A percentile compares a stretch with the other conserved stretches of the same genome.
phyloP scores from a whole-genome alignment of 306 rosid species.

The Calophaca sinica region DNA sequence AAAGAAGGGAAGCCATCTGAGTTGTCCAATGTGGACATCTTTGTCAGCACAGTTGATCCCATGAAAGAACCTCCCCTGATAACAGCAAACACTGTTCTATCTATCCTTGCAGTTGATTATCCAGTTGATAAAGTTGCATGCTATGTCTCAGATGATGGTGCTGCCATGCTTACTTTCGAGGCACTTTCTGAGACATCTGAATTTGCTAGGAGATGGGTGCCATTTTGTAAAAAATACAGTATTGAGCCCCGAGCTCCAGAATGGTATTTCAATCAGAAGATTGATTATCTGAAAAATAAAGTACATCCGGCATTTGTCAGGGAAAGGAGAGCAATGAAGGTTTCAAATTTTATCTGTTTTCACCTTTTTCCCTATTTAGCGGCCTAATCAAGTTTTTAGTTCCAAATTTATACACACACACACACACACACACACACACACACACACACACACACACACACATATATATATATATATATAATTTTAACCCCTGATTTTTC shows the following conservation, averaged over 20 bases:
- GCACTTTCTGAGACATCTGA: constrained; percentile 86
- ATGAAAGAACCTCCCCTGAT: constrained; percentile 81
- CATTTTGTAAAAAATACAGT: constrained; percentile 67
- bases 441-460: too few relatives aligned
- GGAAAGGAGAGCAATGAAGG: constrained; percentile 91
- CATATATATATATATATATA: too few relatives aligned
- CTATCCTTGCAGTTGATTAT: constrained; percentile 83
- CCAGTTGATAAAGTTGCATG: constrained; percentile 81
- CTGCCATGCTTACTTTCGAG: constrained; percentile 91
- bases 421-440: too few relatives aligned
- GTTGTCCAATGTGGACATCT: constrained; percentile 66
- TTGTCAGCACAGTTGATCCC: constrained; percentile 91
- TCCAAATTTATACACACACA: too few relatives aligned
- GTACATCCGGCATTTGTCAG: constrained; percentile 76
- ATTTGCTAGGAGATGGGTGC: constrained; percentile 86
- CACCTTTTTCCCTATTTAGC: neutral
- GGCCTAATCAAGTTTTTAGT: neutral
- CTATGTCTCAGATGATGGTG: constrained; percentile 94
- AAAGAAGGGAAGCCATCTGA: constrained; percentile 85
- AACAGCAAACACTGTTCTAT: constrained; percentile 82
- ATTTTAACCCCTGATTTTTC: neutral
- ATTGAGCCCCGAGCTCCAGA: constrained; percentile 87
- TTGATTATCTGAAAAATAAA: constrained; percentile 78
- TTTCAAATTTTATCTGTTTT: constrained; percentile 21
- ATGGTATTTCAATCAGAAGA: constrained; percentile 76